Evolutionary conservation across 2,329 filamentous ascomycete species (phyloP).

Genomic region (Exophiala aquamarina): DNA sequence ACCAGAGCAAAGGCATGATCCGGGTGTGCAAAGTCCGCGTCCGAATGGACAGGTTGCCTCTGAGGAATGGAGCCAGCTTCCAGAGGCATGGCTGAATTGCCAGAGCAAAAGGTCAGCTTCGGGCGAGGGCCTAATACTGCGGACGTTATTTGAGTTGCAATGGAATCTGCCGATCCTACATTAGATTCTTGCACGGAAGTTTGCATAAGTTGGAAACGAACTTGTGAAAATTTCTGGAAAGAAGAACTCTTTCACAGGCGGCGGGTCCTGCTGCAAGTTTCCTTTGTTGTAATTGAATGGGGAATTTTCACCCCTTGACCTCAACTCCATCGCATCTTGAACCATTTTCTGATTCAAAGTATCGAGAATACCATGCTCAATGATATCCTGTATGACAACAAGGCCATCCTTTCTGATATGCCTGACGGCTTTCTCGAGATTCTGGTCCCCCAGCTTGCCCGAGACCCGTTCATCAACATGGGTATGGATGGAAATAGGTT

Average conservation of each 20-base stretch:
- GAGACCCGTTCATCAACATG: constrained; percentile 4
- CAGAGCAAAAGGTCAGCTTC: constrained; percentile 59
- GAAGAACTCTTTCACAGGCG: constrained; percentile 51
- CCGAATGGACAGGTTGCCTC: constrained; percentile 59
- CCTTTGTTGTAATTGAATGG: constrained; percentile 63
- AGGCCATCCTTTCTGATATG: constrained; percentile 55
- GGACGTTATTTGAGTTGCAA: constrained; percentile 42
- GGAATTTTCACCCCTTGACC: constrained; percentile 52
- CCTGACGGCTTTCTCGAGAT: constrained; percentile 57
- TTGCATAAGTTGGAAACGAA: constrained; percentile 30
- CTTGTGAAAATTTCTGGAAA: constrained; percentile 55
- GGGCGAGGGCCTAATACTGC: constrained; percentile 56
- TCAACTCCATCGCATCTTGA: constrained; percentile 54
- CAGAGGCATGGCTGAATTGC: constrained; percentile 58
- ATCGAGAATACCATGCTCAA: constrained; percentile 54
- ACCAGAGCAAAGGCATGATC: constrained; percentile 56
- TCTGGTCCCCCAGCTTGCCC: constrained; percentile 34
- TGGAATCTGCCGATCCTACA: constrained; percentile 47
- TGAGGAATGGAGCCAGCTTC: constrained; percentile 40
- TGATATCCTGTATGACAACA: constrained; percentile 56
- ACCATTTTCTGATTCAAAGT: constrained; percentile 60
- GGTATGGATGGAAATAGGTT: background rate
- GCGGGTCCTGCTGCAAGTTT: constrained; percentile 63
- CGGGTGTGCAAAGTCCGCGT: constrained; percentile 60
- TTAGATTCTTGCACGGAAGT: constrained; percentile 6